phyloP scores from a whole-genome alignment of 441 rosid genomes.

The Populus hybrid region DNA sequence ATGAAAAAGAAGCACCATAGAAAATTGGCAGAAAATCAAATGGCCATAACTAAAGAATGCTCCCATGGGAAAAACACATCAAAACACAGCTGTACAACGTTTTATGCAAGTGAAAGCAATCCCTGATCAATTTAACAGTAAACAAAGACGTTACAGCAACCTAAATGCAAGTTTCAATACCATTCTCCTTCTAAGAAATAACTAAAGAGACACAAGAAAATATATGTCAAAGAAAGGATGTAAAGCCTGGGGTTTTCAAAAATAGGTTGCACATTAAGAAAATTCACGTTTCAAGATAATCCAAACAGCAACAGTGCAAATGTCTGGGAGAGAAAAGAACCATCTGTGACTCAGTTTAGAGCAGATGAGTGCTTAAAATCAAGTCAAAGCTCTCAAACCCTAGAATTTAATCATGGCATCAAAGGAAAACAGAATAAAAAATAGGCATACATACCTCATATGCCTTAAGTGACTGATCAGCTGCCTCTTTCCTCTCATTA shows the following conservation, averaged over 20 bases:
- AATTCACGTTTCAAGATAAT: neutral
- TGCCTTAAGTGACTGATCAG: conserved; percentile 53
- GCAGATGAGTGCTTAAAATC: neutral
- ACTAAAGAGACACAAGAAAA: neutral
- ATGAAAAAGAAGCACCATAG: neutral
- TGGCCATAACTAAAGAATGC: neutral
- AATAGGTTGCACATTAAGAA: neutral
- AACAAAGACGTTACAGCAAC: neutral
- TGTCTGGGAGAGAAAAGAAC: neutral
- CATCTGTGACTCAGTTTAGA: neutral
- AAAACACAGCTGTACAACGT: neutral
- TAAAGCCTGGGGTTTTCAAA: neutral
- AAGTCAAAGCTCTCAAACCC: neutral
- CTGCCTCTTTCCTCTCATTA: conserved; percentile 47
- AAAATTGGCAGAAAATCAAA: neutral
- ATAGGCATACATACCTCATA: conserved; percentile 31
- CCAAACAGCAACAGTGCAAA: neutral
- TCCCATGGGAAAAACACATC: neutral
- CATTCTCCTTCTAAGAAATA: neutral
- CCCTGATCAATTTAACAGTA: neutral
- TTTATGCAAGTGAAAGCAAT: neutral
- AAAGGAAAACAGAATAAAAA: neutral
- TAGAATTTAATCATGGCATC: neutral
- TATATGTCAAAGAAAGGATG: neutral
- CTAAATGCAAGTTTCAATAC: neutral